These are phyloP conservation scores for Roridomyces roridus DNA, from an alignment of 768 basidiomycete species.

Conservation along the genomic window DNA sequence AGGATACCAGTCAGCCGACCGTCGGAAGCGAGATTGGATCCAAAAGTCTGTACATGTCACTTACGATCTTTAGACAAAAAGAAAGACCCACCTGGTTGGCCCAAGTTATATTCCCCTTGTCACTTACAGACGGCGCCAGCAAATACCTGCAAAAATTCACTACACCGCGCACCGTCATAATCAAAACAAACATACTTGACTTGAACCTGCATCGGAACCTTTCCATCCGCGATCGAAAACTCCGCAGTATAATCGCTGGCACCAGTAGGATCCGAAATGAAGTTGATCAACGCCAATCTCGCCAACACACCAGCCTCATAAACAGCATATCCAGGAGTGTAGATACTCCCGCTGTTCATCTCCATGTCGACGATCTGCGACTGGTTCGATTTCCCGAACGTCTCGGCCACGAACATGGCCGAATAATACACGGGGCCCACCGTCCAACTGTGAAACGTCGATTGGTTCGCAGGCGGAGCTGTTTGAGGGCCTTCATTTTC, in stretches of 20 bases:
- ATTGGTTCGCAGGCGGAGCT: conserved; percentile 49
- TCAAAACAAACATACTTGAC: conserved; percentile 44
- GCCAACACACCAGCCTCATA: conserved; percentile 58
- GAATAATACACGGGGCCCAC: conserved; percentile 66
- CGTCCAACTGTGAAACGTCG: conserved; percentile 57
- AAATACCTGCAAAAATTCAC: conserved; percentile 53
- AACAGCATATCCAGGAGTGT: conserved; percentile 57
- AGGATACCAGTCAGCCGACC: conserved; percentile 29
- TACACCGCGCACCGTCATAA: neutral
- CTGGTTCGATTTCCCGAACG: conserved; percentile 51
- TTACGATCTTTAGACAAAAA: neutral
- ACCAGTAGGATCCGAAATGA: conserved; percentile 51
- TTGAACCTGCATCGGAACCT: conserved; percentile 37
- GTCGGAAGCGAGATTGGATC: conserved; percentile 31
- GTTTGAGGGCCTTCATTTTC: conserved; percentile 28
- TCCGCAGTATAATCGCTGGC: conserved; percentile 44
- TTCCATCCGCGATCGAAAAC: conserved; percentile 46
- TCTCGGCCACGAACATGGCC: conserved; percentile 55
- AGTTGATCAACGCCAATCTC: conserved; percentile 61
- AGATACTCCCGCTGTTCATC: conserved; percentile 44
- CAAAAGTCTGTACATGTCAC: conserved; percentile 29
- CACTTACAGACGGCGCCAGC: conserved; percentile 50
- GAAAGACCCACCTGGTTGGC: conserved; percentile 55
- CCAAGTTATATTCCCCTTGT: conserved; percentile 67
- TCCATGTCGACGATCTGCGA: conserved; percentile 59